phyloP scores from a whole-genome alignment of 352 stramenopile species.

The Phytophthora megakarya region DNA sequence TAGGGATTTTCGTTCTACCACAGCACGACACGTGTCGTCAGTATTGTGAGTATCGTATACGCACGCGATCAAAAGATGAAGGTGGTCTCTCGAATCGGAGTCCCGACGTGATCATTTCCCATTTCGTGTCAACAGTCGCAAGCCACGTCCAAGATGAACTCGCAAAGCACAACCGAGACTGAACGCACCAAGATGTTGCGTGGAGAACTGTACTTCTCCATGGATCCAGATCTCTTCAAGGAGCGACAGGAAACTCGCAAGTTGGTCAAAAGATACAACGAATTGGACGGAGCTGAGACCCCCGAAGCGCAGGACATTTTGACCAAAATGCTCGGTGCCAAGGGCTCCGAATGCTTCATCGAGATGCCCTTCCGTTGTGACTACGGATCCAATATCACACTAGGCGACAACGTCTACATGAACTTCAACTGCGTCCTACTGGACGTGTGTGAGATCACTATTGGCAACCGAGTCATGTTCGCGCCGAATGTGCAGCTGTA shows the following conservation, averaged over 20 bases:
- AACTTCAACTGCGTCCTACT: conserved; percentile 91
- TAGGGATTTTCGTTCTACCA: not conserved
- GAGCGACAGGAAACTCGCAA: conserved; percentile 43
- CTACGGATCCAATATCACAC: conserved; percentile 85
- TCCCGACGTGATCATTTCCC: conserved; percentile 17
- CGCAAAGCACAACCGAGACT: conserved; percentile 17
- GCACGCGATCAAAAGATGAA: conserved; percentile 3
- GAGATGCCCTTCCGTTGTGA: conserved; percentile 89
- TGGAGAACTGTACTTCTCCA: conserved; percentile 57
- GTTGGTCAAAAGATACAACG: conserved; percentile 54
- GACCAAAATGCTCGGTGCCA: conserved; percentile 47
- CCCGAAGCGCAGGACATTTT: conserved; percentile 35
- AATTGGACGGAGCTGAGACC: conserved; percentile 31
- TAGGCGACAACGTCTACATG: conserved; percentile 83
- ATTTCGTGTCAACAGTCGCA: conserved; percentile 14
- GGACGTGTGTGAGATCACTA: conserved; percentile 77
- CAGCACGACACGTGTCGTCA: not conserved
- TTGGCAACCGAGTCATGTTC: conserved; percentile 78
- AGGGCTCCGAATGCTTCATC: conserved; percentile 54
- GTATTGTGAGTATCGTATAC: conserved; percentile 7
- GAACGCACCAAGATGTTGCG: conserved; percentile 70
- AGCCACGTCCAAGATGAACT: not conserved
- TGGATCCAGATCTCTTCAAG: conserved; percentile 43
- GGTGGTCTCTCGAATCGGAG: not conserved
- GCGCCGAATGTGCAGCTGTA: conserved; percentile 81